Percentiles rank a stretch among this genome's conserved stretches.
Evolutionary conservation across 2,329 filamentous ascomycete species (phyloP).

Genomic region (Epichloe amarillans): DNA sequence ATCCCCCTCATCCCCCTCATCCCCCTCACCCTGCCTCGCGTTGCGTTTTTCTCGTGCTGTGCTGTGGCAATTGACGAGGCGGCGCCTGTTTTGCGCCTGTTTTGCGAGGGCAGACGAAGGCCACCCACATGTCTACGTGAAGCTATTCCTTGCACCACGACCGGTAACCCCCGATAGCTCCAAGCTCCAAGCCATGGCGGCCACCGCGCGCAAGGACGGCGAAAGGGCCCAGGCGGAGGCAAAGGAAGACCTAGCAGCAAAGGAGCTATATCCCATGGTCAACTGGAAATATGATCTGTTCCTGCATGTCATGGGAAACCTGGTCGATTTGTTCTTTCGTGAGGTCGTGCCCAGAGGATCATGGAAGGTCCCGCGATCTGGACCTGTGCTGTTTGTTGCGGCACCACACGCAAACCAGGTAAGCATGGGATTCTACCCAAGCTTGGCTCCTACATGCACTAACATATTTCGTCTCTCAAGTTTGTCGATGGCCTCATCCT

Average conservation of each 20-base stretch:
- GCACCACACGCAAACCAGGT: constrained; percentile 95
- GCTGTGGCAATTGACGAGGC: neutral
- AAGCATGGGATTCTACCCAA: constrained; percentile 12
- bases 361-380: constrained; percentile 83
- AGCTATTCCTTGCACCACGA: neutral
- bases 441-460: neutral
- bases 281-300: constrained; percentile 67
- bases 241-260: constrained; percentile 19
- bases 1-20: neutral
- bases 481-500: constrained; percentile 93
- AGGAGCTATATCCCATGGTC: constrained; percentile 55
- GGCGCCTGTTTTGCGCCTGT: neutral
- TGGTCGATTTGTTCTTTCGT: constrained; percentile 94
- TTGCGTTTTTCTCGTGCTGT: neutral
- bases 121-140: neutral
- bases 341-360: constrained; percentile 91
- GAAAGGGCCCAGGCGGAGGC: constrained; percentile 39
- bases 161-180: neutral
- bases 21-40: neutral
- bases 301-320: constrained; percentile 63
- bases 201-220: constrained; percentile 25
- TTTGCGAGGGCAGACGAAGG: neutral
- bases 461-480: constrained; percentile 34
- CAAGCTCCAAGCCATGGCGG: constrained; percentile 1
- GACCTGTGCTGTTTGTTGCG: constrained; percentile 88